Evolutionary conservation across 805 yeast genomes (phyloP).

Genomic region (Metschnikowia aberdeeniae): DNA sequence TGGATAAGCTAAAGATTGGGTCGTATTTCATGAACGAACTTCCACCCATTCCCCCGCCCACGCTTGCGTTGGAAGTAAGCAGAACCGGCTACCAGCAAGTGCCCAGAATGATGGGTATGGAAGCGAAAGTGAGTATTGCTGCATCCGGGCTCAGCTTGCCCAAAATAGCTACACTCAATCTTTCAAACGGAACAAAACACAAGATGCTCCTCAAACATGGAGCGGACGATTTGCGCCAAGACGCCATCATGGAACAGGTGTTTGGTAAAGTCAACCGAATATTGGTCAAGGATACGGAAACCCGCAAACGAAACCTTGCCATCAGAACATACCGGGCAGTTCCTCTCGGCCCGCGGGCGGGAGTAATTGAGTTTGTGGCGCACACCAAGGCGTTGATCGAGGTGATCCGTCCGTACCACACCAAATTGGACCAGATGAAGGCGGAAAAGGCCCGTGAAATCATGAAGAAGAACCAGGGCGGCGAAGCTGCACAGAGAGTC

Average conservation of each 20-base stretch:
- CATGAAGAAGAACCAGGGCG: constrained; percentile 58
- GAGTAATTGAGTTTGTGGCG: constrained; percentile 85
- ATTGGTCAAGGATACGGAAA: constrained; percentile 50
- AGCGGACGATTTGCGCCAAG: constrained; percentile 90
- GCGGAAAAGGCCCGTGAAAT: constrained; percentile 55
- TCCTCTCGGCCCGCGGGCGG: constrained; percentile 84
- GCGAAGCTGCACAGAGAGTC: constrained; percentile 41
- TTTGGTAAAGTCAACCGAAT: constrained; percentile 79
- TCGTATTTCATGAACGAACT: constrained; percentile 47
- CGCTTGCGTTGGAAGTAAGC: constrained; percentile 43
- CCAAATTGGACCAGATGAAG: constrained; percentile 40
- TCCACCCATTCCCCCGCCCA: constrained; percentile 66
- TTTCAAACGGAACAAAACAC: constrained; percentile 57
- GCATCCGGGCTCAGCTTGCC: constrained; percentile 85
- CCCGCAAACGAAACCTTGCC: constrained; percentile 53
- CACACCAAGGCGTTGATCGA: constrained; percentile 71
- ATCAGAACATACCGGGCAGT: constrained; percentile 85
- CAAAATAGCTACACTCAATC: constrained; percentile 56
- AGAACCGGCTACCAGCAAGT: constrained; percentile 40
- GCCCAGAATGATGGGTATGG: constrained; percentile 47
- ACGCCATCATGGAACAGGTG: constrained; percentile 96
- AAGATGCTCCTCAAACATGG: constrained; percentile 76
- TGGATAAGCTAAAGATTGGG: constrained; percentile 39
- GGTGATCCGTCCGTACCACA: constrained; percentile 62
- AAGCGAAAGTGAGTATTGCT: constrained; percentile 54